Evolutionary conservation across 2,329 filamentous ascomycete genomes (phyloP).

Genomic region (Ilyonectria sp.): DNA sequence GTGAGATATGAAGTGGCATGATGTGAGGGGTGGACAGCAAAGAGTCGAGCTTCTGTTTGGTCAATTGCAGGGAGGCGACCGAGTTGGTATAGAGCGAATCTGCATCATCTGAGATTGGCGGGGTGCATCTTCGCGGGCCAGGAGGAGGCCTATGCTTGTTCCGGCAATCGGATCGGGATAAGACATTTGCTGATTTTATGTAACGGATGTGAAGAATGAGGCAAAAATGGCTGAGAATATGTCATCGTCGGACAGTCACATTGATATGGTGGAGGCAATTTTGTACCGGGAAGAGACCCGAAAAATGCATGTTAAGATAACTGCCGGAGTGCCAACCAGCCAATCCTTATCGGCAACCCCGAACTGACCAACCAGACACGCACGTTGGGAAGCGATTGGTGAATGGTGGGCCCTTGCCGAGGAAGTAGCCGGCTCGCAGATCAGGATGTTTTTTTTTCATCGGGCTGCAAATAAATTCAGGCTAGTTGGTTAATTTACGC

Average conservation of each 20-base stretch:
- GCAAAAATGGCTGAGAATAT: neutral
- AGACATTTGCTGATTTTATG: neutral
- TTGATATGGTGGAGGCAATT: neutral
- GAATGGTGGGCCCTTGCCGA: conserved; percentile 45
- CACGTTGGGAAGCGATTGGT: conserved; percentile 46
- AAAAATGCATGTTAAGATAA: neutral
- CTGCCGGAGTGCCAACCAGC: conserved; percentile 10
- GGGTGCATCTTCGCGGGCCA: conserved; percentile 29
- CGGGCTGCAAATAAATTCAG: neutral
- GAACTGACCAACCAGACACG: conserved; percentile 22
- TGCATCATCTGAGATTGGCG: conserved; percentile 44
- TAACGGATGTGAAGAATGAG: neutral
- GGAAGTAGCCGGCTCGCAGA: conserved; percentile 38
- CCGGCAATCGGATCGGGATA: neutral
- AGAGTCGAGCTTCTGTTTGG: conserved; percentile 23
- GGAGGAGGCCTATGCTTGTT: too few species aligned
- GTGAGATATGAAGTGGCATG: conserved; percentile 1
- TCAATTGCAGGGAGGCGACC: conserved; percentile 23
- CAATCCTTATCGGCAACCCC: conserved; percentile 35
- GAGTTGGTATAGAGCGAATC: conserved; percentile 32
- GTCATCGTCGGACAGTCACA: neutral
- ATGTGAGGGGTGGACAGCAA: conserved; percentile 3
- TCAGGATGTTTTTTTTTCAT: neutral
- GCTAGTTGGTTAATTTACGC: neutral
- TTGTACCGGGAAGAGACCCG: neutral